Conservation (phyloP, 768 basidiomycete species). For the Russula abietina region DNA sequence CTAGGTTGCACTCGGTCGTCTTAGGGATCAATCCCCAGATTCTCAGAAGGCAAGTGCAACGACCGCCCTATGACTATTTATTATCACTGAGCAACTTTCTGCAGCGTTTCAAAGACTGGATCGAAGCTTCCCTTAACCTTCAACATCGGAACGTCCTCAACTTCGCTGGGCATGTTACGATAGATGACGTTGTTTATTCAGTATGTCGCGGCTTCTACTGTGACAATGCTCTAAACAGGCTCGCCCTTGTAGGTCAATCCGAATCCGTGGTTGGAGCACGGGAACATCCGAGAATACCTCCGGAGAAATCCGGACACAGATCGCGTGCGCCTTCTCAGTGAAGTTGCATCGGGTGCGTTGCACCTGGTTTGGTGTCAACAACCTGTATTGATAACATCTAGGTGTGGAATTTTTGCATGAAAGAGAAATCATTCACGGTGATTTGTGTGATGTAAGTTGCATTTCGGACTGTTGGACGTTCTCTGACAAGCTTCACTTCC, state of each 20-base stretch:
- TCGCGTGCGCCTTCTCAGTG: constrained; percentile 35
- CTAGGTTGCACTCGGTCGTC: constrained; percentile 15
- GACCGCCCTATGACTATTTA: not conserved
- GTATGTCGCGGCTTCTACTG: not conserved
- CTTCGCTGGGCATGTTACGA: constrained; percentile 36
- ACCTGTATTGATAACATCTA: constrained; percentile 6
- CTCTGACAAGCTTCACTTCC: not conserved
- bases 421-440: constrained; percentile 22
- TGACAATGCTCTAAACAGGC: not conserved
- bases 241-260: constrained; percentile 37
- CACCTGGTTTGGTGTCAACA: constrained; percentile 7
- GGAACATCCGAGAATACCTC: constrained; percentile 36
- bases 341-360: constrained; percentile 35
- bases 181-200: constrained; percentile 27
- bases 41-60: constrained; percentile 12
- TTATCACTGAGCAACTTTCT: not conserved
- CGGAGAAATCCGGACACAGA: constrained; percentile 31
- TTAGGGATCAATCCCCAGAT: constrained; percentile 9
- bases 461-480: not conserved
- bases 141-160: constrained; percentile 38
- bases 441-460: constrained; percentile 26
- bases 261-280: constrained; percentile 43
- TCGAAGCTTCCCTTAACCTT: constrained; percentile 39
- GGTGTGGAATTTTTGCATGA: constrained; percentile 21
- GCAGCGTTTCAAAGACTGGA: constrained; percentile 41